Conservation (phyloP, 1,284 basidiomycete species). For the Ustilago lituana region DNA sequence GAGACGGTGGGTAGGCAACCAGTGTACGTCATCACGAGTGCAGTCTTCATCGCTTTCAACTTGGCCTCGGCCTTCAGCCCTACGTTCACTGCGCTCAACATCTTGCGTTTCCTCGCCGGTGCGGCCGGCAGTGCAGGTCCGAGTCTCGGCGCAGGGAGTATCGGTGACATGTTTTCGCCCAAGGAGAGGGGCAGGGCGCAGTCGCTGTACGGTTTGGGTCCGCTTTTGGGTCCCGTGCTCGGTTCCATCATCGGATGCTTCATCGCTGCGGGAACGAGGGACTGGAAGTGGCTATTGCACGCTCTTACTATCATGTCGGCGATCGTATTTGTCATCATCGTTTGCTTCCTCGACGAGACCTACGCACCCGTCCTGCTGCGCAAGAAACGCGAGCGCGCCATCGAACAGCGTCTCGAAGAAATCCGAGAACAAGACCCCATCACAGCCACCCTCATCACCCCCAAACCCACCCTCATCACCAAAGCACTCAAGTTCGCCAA, state of each 20-base stretch:
- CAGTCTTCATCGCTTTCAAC: slow-evolving; percentile 66
- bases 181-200: slow-evolving; percentile 50
- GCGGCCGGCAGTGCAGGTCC: slow-evolving; percentile 55
- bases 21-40: slow-evolving; percentile 65
- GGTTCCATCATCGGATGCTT: slow-evolving; percentile 57
- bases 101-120: slow-evolving; percentile 57
- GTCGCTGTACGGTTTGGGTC: slow-evolving; percentile 54
- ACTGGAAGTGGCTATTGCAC: slow-evolving; percentile 58
- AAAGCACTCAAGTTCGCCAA: neutral
- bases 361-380: slow-evolving; percentile 55
- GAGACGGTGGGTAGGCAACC: slow-evolving; percentile 69
- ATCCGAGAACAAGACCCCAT: slow-evolving; percentile 22
- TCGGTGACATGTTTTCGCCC: slow-evolving; percentile 61
- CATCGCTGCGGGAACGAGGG: slow-evolving; percentile 30
- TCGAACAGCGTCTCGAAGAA: slow-evolving; percentile 13
- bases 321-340: slow-evolving; percentile 21
- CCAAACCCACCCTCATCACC: neutral
- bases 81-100: slow-evolving; percentile 61
- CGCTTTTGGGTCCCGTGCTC: slow-evolving; percentile 57
- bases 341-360: slow-evolving; percentile 50
- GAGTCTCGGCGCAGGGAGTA: slow-evolving; percentile 56
- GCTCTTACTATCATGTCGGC: slow-evolving; percentile 48
- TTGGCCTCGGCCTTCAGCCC: slow-evolving; percentile 60
- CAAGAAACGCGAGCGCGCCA: slow-evolving; percentile 39
- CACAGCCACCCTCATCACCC: neutral